Evolutionary conservation across 169 alveolate species (phyloP).

Genomic region (Plasmodium fragile): DNA sequence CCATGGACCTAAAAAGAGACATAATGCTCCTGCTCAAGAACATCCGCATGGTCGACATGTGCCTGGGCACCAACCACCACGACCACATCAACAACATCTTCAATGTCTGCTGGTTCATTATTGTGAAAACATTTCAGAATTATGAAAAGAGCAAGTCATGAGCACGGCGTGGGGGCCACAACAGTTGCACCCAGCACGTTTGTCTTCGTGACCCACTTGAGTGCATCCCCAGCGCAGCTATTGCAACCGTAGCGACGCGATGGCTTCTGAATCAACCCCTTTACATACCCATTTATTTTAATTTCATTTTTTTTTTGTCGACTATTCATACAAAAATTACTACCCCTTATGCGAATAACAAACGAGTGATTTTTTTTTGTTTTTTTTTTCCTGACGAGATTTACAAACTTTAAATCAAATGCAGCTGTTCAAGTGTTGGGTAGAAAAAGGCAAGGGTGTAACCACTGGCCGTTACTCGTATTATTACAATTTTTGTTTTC

Average conservation of each 20-base stretch:
- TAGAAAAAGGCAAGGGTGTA: background rate
- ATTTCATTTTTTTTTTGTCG: background rate
- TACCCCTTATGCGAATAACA: background rate
- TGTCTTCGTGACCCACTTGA: background rate
- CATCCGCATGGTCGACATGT: slow-evolving; percentile 58
- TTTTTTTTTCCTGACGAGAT: background rate
- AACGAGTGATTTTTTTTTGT: background rate
- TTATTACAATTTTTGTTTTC: no score
- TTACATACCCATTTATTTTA: background rate
- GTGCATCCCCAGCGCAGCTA: background rate
- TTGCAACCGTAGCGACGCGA: background rate
- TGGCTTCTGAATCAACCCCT: background rate
- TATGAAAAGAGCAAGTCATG: slow-evolving; percentile 51
- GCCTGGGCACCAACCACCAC: slow-evolving; percentile 41
- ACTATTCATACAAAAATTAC: background rate
- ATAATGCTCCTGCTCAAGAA: slow-evolving; percentile 56
- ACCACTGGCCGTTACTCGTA: background rate
- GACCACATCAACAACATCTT: slow-evolving; percentile 68
- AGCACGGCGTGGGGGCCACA: background rate
- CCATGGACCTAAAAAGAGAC: slow-evolving; percentile 75
- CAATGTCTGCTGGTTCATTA: slow-evolving; percentile 72
- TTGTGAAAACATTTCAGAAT: slow-evolving; percentile 74
- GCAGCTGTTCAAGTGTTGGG: background rate
- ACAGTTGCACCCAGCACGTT: background rate
- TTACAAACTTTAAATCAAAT: background rate